A percentile compares a stretch with the other conserved stretches of the same genome.
These are phyloP conservation scores for Chamaecrista fasciculata DNA, from an alignment of 306 rosid species.

Conservation along the genomic window DNA sequence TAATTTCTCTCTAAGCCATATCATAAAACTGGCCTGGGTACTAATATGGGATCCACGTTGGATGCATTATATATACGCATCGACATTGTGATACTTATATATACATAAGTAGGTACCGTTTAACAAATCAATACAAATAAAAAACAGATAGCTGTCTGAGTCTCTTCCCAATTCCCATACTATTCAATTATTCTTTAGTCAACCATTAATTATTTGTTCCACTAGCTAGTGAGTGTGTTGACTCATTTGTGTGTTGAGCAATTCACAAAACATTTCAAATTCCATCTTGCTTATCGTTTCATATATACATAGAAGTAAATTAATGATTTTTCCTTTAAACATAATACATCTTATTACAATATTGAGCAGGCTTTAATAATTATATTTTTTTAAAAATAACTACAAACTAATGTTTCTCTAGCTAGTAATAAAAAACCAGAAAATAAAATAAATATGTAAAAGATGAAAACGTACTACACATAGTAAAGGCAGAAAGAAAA, in stretches of 20 bases:
- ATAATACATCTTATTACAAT: too few relatives aligned
- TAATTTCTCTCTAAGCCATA: conserved; percentile 12
- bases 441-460: neutral
- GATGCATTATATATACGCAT: conserved; percentile 5
- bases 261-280: too few relatives aligned
- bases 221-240: neutral
- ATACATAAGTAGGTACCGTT: too few relatives aligned
- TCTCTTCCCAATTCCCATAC: neutral
- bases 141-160: neutral
- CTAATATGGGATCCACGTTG: conserved; percentile 31
- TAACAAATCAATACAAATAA: neutral
- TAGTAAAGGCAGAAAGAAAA: neutral
- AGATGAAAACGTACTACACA: neutral
- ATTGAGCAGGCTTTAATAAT: too few relatives aligned
- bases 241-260: neutral
- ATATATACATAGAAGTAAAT: too few relatives aligned
- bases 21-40: neutral
- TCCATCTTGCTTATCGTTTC: too few relatives aligned
- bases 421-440: too few relatives aligned
- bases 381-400: too few relatives aligned
- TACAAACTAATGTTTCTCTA: too few relatives aligned
- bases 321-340: too few relatives aligned
- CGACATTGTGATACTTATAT: neutral
- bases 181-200: conserved; percentile 16
- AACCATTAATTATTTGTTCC: conserved; percentile 11